phyloP scores from a whole-genome alignment of 73 alveolate species.

The Paraurostyla sp. region DNA sequence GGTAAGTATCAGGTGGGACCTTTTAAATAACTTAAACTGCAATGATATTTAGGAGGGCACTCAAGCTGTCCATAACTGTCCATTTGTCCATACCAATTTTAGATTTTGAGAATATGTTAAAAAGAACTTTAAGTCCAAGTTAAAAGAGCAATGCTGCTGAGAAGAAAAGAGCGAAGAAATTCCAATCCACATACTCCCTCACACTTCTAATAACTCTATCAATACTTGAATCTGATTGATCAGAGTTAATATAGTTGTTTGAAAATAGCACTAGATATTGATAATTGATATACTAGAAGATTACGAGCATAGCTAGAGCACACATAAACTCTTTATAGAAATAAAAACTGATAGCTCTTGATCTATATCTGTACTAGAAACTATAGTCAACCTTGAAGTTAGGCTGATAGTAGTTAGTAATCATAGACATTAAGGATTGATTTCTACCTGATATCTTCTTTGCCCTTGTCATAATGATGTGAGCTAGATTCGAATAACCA shows the following conservation, averaged over 20 bases:
- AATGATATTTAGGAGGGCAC: constrained; percentile 63
- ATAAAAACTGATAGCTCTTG: constrained; percentile 62
- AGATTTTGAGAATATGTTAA: constrained; percentile 34
- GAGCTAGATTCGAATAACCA: constrained; percentile 65
- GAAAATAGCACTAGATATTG: constrained; percentile 57
- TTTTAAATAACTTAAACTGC: constrained; percentile 53
- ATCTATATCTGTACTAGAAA: constrained; percentile 71
- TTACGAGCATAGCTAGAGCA: constrained; percentile 63
- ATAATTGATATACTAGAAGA: constrained; percentile 73
- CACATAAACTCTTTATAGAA: constrained; percentile 72
- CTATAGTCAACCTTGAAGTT: constrained; percentile 68
- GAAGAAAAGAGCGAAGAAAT: constrained; percentile 64
- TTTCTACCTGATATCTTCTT: constrained; percentile 43
- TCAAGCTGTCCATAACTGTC: constrained; percentile 66
- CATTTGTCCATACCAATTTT: constrained; percentile 65
- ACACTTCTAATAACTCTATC: constrained; percentile 19
- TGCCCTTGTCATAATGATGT: constrained; percentile 59
- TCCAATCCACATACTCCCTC: constrained; percentile 55
- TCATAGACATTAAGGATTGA: background rate
- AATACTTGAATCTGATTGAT: constrained; percentile 15
- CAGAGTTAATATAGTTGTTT: background rate
- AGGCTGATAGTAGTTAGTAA: constrained; percentile 45
- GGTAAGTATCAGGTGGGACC: constrained; percentile 53
- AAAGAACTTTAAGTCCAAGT: constrained; percentile 49
- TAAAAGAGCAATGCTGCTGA: constrained; percentile 55